Base-by-base conservation (phyloP, 1,284 basidiomycete genomes). In the Cutaneotrichosporon daszewskae region DNA sequence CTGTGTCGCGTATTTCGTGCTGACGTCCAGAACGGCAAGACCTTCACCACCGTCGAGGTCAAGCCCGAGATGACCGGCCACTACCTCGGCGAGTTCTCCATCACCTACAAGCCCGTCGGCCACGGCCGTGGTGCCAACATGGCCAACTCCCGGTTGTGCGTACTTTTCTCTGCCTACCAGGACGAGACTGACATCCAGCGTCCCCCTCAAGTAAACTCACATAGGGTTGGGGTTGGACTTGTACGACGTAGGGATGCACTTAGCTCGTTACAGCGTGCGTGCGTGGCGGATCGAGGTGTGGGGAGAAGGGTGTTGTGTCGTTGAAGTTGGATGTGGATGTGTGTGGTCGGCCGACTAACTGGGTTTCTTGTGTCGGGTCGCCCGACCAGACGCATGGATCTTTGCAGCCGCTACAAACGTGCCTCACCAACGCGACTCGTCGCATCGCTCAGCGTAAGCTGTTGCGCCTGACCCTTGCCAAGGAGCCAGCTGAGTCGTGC, bases 41-140 rank as follows among this genome's bases (percentile, higher is more conserved):
- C 87, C 55, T 94, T 92, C 81, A 91, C 89, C 79, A 84, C 87
- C 39, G 89, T 97, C 55, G 91, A 97, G 77, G 92, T 98, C 80
- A 98, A 95, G 80, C 92, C 95, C 61, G 95, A 98, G 76, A 97
- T 97, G 95, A 88, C 87, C 57, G 95, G 94, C 57, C 91, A 94
- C 82, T 98, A 98, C 80, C 90, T 98, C 66, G 92, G 79, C 60
- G 94, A 99, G 78, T 79, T 78, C 73, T 77, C 77, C 62, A 86
- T 85, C 76, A 91, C 90, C 57, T 98, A 97, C 87, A 83, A 85
- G 74, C 92, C 94, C 69, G 94, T 97, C 75, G 92, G 92, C 79
- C 95, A 99, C 82, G 94, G 94, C 81, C 89, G 92, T 69, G 92
- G 92, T 83, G 90, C 90, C 57, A 66, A 67, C 63, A 66, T 67